A percentile compares a stretch with the other conserved stretches of the same genome.
phyloP scores from a whole-genome alignment of 2,329 filamentous ascomycete species.

The Zymoseptoria brevis region DNA sequence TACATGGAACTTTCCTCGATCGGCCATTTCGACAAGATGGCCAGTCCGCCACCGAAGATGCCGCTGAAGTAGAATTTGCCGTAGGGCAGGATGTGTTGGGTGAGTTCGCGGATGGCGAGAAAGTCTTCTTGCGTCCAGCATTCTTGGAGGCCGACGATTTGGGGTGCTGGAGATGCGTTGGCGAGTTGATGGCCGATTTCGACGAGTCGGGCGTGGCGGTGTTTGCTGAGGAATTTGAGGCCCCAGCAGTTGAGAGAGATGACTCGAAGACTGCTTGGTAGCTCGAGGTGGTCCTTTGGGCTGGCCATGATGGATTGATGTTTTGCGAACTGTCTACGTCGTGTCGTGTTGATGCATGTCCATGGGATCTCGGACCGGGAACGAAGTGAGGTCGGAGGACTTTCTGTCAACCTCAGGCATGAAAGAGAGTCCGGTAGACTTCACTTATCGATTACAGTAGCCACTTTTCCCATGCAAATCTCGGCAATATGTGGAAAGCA shows the following conservation, averaged over 20 bases:
- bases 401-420: not conserved
- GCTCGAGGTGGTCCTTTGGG: constrained; percentile 18
- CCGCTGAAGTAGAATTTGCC: constrained; percentile 91
- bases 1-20: constrained; percentile 84
- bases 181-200: constrained; percentile 81
- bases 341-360: not conserved
- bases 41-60: constrained; percentile 81
- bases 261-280: constrained; percentile 53
- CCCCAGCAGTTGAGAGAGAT: constrained; percentile 97
- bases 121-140: constrained; percentile 88
- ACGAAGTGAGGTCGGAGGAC: not conserved
- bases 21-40: constrained; percentile 84
- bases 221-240: constrained; percentile 73
- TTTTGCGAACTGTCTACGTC: not conserved
- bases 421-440: not conserved
- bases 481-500: not conserved
- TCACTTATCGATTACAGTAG: not conserved
- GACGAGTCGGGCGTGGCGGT: constrained; percentile 66
- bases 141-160: constrained; percentile 91
- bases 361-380: not conserved
- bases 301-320: not conserved
- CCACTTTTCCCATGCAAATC: not conserved
- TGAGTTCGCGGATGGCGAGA: constrained; percentile 64
- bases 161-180: constrained; percentile 56
- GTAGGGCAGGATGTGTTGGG: constrained; percentile 68